These are phyloP conservation scores for Phoma sp. DNA, from an alignment of 2,329 filamentous ascomycete genomes.

Conservation along the genomic window DNA sequence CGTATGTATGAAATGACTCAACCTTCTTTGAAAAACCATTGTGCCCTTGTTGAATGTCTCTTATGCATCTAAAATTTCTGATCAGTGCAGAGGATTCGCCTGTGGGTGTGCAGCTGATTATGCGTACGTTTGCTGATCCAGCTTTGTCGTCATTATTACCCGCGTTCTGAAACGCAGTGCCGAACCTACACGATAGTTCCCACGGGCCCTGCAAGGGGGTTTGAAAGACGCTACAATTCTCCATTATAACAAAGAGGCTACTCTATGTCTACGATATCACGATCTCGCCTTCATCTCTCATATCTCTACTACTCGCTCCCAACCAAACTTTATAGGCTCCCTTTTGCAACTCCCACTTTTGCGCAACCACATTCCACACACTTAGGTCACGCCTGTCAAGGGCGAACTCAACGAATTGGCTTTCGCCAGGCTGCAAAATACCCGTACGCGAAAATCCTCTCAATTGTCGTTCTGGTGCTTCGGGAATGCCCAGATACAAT, in stretches of 20 bases:
- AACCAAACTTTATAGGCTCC: slow-evolving; percentile 40
- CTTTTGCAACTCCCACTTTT: slow-evolving; percentile 73
- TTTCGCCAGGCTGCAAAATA: slow-evolving; percentile 68
- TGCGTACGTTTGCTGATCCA: too few species aligned
- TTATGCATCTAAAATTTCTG: too few species aligned
- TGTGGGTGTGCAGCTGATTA: too few species aligned
- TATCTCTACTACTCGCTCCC: slow-evolving; percentile 46
- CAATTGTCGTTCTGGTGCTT: slow-evolving; percentile 68
- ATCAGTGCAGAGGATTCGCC: too few species aligned
- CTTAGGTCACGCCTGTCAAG: slow-evolving; percentile 80
- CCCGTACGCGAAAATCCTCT: slow-evolving; percentile 79
- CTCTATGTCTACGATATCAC: slow-evolving; percentile 4
- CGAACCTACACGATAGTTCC: too few species aligned
- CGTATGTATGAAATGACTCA: too few species aligned
- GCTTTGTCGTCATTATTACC: too few species aligned
- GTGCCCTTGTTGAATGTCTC: too few species aligned
- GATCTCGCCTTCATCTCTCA: slow-evolving; percentile 30
- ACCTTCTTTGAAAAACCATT: too few species aligned
- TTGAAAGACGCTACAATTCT: too few species aligned
- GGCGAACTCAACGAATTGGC: slow-evolving; percentile 66
- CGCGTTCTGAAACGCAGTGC: too few species aligned
- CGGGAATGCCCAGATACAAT: slow-evolving; percentile 67
- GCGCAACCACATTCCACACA: slow-evolving; percentile 76
- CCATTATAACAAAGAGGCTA: background rate
- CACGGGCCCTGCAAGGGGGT: too few species aligned